Evolutionary conservation across 805 yeast genomes (phyloP), one percentile per base, ranked within the genome.

Genomic region (Cyberlindnera sargentensis): DNA sequence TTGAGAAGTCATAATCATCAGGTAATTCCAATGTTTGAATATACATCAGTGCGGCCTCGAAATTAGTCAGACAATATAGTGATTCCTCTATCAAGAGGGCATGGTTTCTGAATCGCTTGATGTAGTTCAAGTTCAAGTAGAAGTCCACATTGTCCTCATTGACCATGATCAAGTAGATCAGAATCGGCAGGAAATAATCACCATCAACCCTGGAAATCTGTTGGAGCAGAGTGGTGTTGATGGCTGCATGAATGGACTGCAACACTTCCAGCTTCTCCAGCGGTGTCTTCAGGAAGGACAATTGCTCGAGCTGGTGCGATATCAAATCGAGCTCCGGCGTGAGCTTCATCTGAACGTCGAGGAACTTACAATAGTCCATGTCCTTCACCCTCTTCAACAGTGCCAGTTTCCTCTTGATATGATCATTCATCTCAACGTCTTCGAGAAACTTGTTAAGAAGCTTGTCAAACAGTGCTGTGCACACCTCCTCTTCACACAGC

Each of bases 41-140:
- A 28, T 46, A 57, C 30, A 49, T 44, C 35, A 57, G 44, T 8
- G 61, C 47, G 8, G 62, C 62, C 39, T 57, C 62, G 9, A 52
- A 34, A 41, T 57, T 57, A 4, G 61, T 57, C 11, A 57, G 41
- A 26, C 56, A 52, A 40, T 53, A 57, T 1, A 52, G 36, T 3
- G 50, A 44, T n/a, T 56, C 52, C 8, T 48, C 50, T 11, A 35
- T 36, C 11, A 57, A 45, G 6, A 39, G 42, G 1, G 36, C 29
- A 3, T 41, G 35, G 25, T 53, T 55, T 36, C 59, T 51, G 45
- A 57, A 56, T 6, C 55, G 43, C 29, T 50, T 52, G 25, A 57
- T 47, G 44, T 43, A 57, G 9, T 39, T 40, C 32, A 56, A 48
- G 23, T 55, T 50, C 7, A 54, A 42, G 37, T 54, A 56, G 2